A percentile compares a stretch with the other conserved stretches of the same genome.
Conservation (phyloP, 2,329 filamentous ascomycete species). For the Fusarium verrucosum region DNA sequence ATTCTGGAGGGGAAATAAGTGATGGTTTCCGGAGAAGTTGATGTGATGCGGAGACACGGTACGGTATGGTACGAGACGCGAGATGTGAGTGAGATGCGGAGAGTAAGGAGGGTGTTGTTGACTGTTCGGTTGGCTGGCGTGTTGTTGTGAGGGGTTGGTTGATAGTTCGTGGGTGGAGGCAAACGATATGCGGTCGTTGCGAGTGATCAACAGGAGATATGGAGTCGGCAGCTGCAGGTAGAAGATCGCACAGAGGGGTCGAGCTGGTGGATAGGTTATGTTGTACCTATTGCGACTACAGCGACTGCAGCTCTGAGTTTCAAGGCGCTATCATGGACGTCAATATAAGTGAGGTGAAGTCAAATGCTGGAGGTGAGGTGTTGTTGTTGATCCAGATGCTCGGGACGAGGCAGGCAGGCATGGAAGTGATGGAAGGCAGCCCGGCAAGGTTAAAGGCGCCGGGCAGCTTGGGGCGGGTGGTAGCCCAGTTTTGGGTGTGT, state of each 20-base stretch:
- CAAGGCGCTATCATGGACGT: neutral
- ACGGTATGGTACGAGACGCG: conserved; percentile 9
- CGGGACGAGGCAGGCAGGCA: conserved; percentile 39
- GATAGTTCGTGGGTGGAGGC: conserved; percentile 35
- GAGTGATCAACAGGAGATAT: conserved; percentile 38
- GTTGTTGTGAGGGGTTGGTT: conserved; percentile 38
- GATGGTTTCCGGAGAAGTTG: conserved; percentile 9
- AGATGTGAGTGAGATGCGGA: conserved; percentile 39
- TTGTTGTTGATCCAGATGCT: conserved; percentile 44
- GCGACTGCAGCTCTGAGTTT: conserved; percentile 11
- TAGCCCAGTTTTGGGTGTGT: conserved; percentile 39
- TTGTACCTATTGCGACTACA: conserved; percentile 11
- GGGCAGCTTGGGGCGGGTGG: conserved; percentile 42
- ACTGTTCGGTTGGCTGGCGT: conserved; percentile 5
- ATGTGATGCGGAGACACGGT: conserved; percentile 9
- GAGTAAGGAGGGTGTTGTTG: conserved; percentile 1
- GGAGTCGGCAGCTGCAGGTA: conserved; percentile 23
- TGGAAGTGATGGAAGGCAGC: too few species aligned
- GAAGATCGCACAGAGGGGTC: conserved; percentile 11
- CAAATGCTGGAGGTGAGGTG: neutral
- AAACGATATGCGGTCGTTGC: conserved; percentile 34
- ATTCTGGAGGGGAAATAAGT: conserved; percentile 5
- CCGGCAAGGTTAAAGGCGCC: conserved; percentile 21
- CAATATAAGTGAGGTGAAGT: conserved; percentile 10
- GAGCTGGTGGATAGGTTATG: conserved; percentile 13